Evolutionary conservation across 257 asterid species (phyloP).

Genomic region (Plantago major): DNA sequence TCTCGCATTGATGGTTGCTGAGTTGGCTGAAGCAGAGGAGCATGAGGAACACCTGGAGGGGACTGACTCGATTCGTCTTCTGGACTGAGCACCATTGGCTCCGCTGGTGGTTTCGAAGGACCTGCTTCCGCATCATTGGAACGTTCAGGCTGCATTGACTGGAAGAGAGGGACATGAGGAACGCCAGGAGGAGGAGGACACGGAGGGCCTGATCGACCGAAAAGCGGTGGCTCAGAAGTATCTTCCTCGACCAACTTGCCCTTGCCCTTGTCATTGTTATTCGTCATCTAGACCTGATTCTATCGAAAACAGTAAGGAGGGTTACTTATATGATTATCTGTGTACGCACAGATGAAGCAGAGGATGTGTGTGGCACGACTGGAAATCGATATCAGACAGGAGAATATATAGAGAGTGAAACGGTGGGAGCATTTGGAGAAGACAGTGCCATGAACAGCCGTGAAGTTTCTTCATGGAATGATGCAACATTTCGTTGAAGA

Average conservation of each 20-base stretch:
- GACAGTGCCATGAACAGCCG: neutral
- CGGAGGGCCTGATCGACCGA: too few relatives aligned
- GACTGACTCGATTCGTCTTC: too few relatives aligned
- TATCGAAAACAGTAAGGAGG: neutral
- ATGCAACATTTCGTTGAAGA: conserved; percentile 14
- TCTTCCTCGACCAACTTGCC: too few relatives aligned
- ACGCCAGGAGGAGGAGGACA: too few relatives aligned
- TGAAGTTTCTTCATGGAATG: conserved; percentile 23
- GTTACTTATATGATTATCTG: neutral
- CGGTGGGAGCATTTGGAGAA: conserved; percentile 26
- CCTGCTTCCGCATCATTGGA: conserved; percentile 5
- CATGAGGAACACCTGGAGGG: neutral
- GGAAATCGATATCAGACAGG: neutral
- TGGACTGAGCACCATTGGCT: neutral
- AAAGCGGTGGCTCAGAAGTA: too few relatives aligned
- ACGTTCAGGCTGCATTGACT: too few relatives aligned
- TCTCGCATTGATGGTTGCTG: neutral
- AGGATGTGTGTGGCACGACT: neutral
- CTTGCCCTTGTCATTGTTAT: neutral
- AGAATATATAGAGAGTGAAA: conserved; percentile 30
- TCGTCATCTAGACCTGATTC: too few relatives aligned
- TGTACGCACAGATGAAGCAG: neutral
- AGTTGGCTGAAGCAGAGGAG: neutral
- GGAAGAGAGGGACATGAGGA: too few relatives aligned
- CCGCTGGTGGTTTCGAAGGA: neutral